Base-by-base conservation (phyloP, 1,284 basidiomycete genomes). In the Sphaerobolus stellatus region DNA sequence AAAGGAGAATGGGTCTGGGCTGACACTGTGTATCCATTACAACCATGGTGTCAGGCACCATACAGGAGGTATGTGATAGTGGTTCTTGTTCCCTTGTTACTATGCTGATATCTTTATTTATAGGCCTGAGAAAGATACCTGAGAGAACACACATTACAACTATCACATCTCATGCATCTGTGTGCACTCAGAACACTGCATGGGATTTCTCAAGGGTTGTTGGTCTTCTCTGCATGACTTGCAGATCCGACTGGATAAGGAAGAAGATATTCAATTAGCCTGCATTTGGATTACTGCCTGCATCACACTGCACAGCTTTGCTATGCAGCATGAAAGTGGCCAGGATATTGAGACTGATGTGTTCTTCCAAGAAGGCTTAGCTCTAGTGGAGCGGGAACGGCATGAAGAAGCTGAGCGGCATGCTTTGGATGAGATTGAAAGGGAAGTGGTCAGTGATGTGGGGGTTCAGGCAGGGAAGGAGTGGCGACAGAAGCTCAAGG, bases 21-120 rank as follows among this genome's bases (percentile, higher is more conserved):
- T 6, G 68, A 74, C 41, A 71, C 68, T 8, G 67, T 70, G 16
- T 74, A 75, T 63, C 67, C 68, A 13, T 41, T 69, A 13, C 50
- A 58, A 16, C 29, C 27, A 13, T 66, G 66, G 62, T 62, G 58
- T 44, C 52, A 61, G 29, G 28, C 55, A 2, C 59, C 63, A 38
- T 63, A 64, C 40, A 65, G 64, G 48, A 66, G 62, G 62, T 68
- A 36, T 36, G 33, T 36, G 11, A 11, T 36, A n/a, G n/a, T n/a
- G n/a, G n/a, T n/a, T 36, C 18, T 11, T 36, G 33, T 11, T 18
- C 33, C 18, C 18, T 36, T 11, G 11, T 36, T 36, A 11, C 11
- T 36, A 36, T 36, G 18, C 33, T 36, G 11, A 36, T 11, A 36
- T 11, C 13, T 11, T 36, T 18, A 36, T 36, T 18, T 36, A 36